These are phyloP conservation scores for Mortierella sp. DNA, from an alignment of 371 early-diverging fungal species.

Conservation along the genomic window DNA sequence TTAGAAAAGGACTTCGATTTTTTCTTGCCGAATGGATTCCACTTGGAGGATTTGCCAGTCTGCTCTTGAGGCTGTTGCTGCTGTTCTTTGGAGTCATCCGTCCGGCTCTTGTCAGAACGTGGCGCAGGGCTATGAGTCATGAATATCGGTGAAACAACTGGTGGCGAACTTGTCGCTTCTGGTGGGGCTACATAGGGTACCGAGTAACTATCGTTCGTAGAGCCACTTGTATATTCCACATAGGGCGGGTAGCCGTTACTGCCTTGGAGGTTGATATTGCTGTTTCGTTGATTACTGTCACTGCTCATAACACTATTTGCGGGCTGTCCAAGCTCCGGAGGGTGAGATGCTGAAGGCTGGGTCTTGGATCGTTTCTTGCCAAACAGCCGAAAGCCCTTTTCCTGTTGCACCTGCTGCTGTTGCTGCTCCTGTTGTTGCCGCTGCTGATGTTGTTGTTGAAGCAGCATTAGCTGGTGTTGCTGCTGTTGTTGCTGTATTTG, in stretches of 20 bases:
- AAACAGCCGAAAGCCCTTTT: slow-evolving; percentile 30
- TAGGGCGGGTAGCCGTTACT: neutral
- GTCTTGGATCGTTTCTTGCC: slow-evolving; percentile 54
- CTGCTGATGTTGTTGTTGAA: slow-evolving; percentile 11
- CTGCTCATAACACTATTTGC: neutral
- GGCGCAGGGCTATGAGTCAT: slow-evolving; percentile 11
- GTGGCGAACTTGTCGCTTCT: slow-evolving; percentile 13
- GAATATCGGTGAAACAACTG: slow-evolving; percentile 27
- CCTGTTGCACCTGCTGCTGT: slow-evolving; percentile 8
- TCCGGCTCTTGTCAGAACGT: neutral
- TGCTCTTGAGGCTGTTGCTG: slow-evolving; percentile 11
- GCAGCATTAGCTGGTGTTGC: slow-evolving; percentile 2
- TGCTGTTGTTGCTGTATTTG: slow-evolving; percentile 13
- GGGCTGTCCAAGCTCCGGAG: slow-evolving; percentile 22
- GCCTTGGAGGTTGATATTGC: too few relatives aligned
- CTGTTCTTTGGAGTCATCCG: neutral
- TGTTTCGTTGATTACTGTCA: neutral
- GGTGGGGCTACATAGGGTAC: slow-evolving; percentile 12
- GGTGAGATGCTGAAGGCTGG: slow-evolving; percentile 32
- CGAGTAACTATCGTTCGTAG: neutral
- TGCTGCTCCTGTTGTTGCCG: slow-evolving; percentile 2
- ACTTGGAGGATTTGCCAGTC: slow-evolving; percentile 34
- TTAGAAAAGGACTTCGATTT: slow-evolving; percentile 50
- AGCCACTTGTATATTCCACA: neutral
- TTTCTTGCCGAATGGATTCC: slow-evolving; percentile 52